Conservation (phyloP, 768 basidiomycete genomes). For the Psilocybe sp. region DNA sequence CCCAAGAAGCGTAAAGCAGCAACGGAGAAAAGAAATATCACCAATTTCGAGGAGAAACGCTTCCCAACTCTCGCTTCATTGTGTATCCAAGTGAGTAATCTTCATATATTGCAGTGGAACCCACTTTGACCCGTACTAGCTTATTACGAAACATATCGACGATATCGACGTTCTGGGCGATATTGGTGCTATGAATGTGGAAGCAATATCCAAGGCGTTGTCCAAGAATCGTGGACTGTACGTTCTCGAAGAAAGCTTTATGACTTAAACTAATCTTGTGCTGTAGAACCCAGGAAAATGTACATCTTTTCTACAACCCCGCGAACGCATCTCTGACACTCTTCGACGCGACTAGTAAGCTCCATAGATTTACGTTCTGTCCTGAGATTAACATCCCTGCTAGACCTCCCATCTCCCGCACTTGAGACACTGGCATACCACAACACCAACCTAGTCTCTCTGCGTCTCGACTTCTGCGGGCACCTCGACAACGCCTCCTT, state of each 20-base stretch:
- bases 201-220: slow-evolving; percentile 79
- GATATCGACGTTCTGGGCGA: slow-evolving; percentile 89
- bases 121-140: slow-evolving; percentile 32
- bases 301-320: slow-evolving; percentile 78
- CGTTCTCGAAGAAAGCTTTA: slow-evolving; percentile 26
- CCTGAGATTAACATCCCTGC: not conserved
- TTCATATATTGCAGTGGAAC: not conserved
- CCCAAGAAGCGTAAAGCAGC: slow-evolving; percentile 62
- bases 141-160: slow-evolving; percentile 83
- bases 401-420: slow-evolving; percentile 69
- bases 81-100: slow-evolving; percentile 68
- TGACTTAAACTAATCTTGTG: not conserved
- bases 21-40: slow-evolving; percentile 65
- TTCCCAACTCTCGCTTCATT: slow-evolving; percentile 72
- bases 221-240: slow-evolving; percentile 81
- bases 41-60: slow-evolving; percentile 65
- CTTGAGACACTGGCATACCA: slow-evolving; percentile 70
- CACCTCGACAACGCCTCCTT: slow-evolving; percentile 66
- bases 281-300: slow-evolving; percentile 73
- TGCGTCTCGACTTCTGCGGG: slow-evolving; percentile 87
- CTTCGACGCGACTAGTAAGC: slow-evolving; percentile 88
- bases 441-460: slow-evolving; percentile 77
- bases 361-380: not conserved
- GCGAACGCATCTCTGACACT: slow-evolving; percentile 65
- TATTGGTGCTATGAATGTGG: slow-evolving; percentile 81